Evolutionary conservation across 192 early-diverging fungal genomes (phyloP), one percentile per base, ranked within the genome.

Genomic region (Spizellomyces sp.): DNA sequence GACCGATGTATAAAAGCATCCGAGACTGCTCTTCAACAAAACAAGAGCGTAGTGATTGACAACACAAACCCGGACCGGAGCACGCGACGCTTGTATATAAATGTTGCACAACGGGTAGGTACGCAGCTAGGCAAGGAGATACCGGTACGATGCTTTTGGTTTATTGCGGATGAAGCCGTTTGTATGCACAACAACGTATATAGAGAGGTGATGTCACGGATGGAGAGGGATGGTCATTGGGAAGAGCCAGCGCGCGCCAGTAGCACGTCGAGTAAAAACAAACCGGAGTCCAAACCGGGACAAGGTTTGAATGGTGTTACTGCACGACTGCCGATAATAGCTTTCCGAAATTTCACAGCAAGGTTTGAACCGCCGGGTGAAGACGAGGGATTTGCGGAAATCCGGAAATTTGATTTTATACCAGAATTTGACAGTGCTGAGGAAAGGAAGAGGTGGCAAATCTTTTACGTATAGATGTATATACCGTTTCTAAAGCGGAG

Each of bases 131-230:
- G 59, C 22, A 41, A 36, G 9, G 64, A 46, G 15, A 79, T 92
- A 64, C 84, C 86, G 17, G 69, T 86, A 46, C 78, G 87, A 60
- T 88, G 89, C 66, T 83, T 93, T 78, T 77, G 88, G 56, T 90
- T 92, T 58, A 57, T 48, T 17, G 79, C 82, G n/a, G 47, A 76
- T 15, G 75, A 83, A 54, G 77, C 86, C 1, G 70, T 95, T 45
- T 84, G 88, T 7, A 73, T 75, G n/a, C 95, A 95, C 76, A 96
- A 98, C 78, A 91, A 93, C 67, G 75, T 71, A 22, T 92, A 87
- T 64, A 82, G 95, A 42, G 45, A 21, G 5, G 57, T 50, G 41
- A 57, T 72, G 46, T 14, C 21, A 7, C 19, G 45, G 9, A 10
- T 21, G 9, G 43, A 5, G 45, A 21, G 4, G 14, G 17, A 50